Evolutionary conservation across 2,329 filamentous ascomycete genomes (phyloP), one percentile per base, ranked within the genome.

Genomic region (Scopulariopsis brevicaulis): DNA sequence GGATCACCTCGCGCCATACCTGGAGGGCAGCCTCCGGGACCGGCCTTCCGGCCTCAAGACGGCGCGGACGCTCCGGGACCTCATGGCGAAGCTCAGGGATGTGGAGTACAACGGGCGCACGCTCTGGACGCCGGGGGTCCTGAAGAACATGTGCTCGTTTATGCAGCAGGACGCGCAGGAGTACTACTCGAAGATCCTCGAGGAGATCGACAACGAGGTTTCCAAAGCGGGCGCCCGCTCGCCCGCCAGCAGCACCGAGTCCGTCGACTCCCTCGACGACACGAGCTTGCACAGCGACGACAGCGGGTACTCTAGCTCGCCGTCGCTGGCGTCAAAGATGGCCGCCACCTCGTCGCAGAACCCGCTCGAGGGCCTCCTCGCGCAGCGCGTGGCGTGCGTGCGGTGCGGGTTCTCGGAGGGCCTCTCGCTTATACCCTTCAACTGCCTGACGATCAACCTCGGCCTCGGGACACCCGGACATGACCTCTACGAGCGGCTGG

Each of bases 161-260:
- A 89, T 95, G 64, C 94, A 97, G 68, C 94, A 99, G 71, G 94
- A 99, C 72, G 94, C 94, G 5, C 94, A 97, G 68, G 94, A 99
- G 70, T 99, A 97, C 70, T 96, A 89, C 65, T 93, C 90, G 18
- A 95, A 93, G 66, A 79, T 99, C 15, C 71, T 96, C 54, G 90
- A 93, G 63, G 86, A 92, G 64, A 77, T 96, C 32, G 90, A 96
- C 65, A 87, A 86, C 65, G 90, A 95, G 66, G 77, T 90, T 48
- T 74, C 76, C 22, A 80, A 77, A 63, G 48, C 55, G 20, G 48
- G 43, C 7, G 55, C 11, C 14, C n/a, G 28, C 7, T 35, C 43
- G 3, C 77, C 78, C 53, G 65, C 70, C 20, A 65, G 69, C 6
- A 62, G 59, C 24, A 57, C 59, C 14, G 76, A 78, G 57, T 58